A percentile compares a stretch with the other conserved stretches of the same genome.
Conservation (phyloP, 257 asterid genomes). For the Gentiana straminea region DNA sequence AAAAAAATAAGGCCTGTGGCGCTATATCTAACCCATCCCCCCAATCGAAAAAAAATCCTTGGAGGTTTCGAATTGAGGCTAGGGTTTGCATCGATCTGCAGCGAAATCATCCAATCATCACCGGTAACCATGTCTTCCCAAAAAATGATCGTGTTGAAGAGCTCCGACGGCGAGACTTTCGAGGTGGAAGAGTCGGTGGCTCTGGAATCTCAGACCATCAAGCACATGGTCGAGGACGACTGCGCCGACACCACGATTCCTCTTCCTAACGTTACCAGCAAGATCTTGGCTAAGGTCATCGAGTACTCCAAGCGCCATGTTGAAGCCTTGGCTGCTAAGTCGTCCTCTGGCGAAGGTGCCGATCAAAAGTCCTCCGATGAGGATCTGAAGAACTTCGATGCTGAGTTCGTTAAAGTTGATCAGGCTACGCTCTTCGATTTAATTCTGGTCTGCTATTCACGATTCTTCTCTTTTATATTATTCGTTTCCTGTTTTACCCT, state of each 20-base stretch:
- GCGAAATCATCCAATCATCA: not conserved
- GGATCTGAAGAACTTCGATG: constrained; percentile 32
- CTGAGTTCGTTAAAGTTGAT: constrained; percentile 52
- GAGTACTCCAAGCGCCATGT: constrained; percentile 56
- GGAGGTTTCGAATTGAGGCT: constrained; percentile 1
- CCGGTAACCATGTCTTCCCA: constrained; percentile 18
- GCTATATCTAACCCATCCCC: no score
- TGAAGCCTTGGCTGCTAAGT: constrained; percentile 19
- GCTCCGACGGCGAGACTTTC: constrained; percentile 49
- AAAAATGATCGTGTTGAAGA: constrained; percentile 31
- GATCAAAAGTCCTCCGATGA: constrained; percentile 27
- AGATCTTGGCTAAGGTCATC: constrained; percentile 47
- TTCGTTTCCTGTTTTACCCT: not conserved
- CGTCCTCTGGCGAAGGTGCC: constrained; percentile 23
- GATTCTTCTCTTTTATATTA: no score
- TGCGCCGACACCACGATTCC: constrained; percentile 39
- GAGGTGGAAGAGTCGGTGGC: constrained; percentile 46
- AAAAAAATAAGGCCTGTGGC: no score
- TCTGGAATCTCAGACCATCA: constrained; percentile 37
- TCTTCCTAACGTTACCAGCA: constrained; percentile 45
- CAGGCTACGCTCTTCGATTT: constrained; percentile 48
- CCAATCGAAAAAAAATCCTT: no score
- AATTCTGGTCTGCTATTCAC: constrained; percentile 27
- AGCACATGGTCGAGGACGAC: constrained; percentile 41
- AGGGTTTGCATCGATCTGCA: not conserved